A percentile compares a stretch with the other conserved stretches of the same genome.
Conservation (phyloP, 2,329 filamentous ascomycete genomes). For the Torrubiella hemipterigena region DNA sequence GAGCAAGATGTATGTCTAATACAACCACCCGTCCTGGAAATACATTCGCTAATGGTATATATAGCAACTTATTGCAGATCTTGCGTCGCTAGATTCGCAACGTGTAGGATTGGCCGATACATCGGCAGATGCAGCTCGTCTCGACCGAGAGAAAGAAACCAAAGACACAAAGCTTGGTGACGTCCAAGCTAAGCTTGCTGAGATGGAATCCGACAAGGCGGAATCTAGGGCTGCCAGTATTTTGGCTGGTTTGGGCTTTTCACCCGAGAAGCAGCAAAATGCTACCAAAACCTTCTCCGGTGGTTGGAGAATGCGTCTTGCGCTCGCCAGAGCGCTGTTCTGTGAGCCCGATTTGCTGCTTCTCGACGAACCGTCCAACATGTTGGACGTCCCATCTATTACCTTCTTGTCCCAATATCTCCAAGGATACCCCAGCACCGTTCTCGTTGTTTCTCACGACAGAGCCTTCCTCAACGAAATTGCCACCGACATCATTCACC, state of each 20-base stretch:
- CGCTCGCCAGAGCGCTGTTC: constrained; percentile 87
- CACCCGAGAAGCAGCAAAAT: constrained; percentile 77
- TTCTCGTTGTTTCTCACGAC: constrained; percentile 97
- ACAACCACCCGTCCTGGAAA: no score
- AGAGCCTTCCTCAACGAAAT: constrained; percentile 97
- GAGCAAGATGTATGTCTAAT: constrained; percentile 76
- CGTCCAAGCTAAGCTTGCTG: constrained; percentile 79
- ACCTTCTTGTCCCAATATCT: constrained; percentile 96
- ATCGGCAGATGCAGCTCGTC: constrained; percentile 70
- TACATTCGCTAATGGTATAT: background rate
- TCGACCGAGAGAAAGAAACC: constrained; percentile 81
- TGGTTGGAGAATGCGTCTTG: constrained; percentile 98
- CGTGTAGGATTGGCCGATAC: constrained; percentile 78
- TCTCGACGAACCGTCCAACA: constrained; percentile 98
- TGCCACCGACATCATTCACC: constrained; percentile 97
- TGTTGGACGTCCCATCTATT: constrained; percentile 99
- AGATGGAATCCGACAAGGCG: constrained; percentile 99
- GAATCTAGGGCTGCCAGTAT: constrained; percentile 93
- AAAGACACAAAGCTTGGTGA: constrained; percentile 85
- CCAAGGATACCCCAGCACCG: constrained; percentile 84
- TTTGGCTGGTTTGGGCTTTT: constrained; percentile 93
- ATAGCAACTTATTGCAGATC: constrained; percentile 65
- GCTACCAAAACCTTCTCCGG: constrained; percentile 97
- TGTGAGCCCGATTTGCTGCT: constrained; percentile 93
- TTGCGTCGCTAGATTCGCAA: constrained; percentile 67